Base-by-base conservation (phyloP, 1,284 basidiomycete species). In the Cutaneotrichosporon cavernicola region DNA sequence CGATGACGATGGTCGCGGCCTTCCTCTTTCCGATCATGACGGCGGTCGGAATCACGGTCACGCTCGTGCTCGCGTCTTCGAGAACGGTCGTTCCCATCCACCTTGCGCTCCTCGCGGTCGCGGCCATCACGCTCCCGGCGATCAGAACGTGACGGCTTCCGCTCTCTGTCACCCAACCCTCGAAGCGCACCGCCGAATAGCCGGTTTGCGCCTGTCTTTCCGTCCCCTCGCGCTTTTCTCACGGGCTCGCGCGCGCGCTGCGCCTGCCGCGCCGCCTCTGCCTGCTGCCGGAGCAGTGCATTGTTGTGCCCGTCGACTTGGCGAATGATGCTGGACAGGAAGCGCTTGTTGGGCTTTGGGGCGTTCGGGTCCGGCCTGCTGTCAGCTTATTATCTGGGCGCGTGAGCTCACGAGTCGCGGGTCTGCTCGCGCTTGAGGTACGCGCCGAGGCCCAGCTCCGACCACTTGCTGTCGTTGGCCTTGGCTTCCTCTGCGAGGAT, bases 261-360 rank as follows among this genome's bases (percentile, higher is more conserved):
- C 7, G 88, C 84, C 69, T 90, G 88, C 68, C 89, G 83, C 0
- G 90, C 90, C 34, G 89, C 87, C 21, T 85, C 79, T 0, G 89
- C 88, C 79, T 97, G 91, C 21, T 88, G 85, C 50, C 87, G 85
- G 10, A 93, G 81, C 21, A 97, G 82, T 14, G 89, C 87, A 77
- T 88, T 87, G 78, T 97, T 97, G 76, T 97, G 94, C 63, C 93
- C 92, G 74, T 94, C 92, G 4, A 94, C 95, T 68, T 86, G 92
- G 65, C 88, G 87, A 62, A 97, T 93, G 65, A 97, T 91, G 30
- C 89, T 88, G 0, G 88, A 86, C 22, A 97, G 82, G 79, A 97
- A 97, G 1, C 91, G 89, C 75, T 95, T 97, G 82, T 96, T 96
- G n/a, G 93, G 80, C 71, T 86, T 87, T 0, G 90, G 91, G 0